Conservation (phyloP, 1,284 basidiomycete species). For the Kwoniella shivajii region DNA sequence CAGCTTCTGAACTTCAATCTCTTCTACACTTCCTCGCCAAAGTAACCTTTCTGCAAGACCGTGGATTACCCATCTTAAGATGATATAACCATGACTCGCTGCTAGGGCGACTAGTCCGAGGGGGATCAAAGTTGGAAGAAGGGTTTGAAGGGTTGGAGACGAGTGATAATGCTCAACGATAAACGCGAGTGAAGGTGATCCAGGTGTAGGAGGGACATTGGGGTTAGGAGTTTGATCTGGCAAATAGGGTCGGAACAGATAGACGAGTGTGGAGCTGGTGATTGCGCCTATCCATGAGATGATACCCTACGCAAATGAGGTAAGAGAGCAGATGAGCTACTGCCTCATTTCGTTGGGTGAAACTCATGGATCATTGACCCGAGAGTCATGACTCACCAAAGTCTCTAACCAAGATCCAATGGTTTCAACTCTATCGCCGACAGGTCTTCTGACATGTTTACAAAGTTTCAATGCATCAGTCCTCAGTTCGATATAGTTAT, state of each 20-base stretch:
- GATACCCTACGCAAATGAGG: conserved; percentile 59
- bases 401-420: conserved; percentile 94
- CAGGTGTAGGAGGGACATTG: conserved; percentile 30
- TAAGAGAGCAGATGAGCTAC: background rate
- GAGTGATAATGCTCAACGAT: conserved; percentile 39
- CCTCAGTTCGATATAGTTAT: conserved; percentile 89
- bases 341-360: conserved; percentile 11
- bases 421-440: conserved; percentile 81
- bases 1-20: conserved; percentile 42
- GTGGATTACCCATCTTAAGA: conserved; percentile 66
- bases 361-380: too few relatives aligned
- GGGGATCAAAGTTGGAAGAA: conserved; percentile 58
- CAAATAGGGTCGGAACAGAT: conserved; percentile 66
- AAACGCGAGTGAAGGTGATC: conserved; percentile 32
- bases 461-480: conserved; percentile 95
- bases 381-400: conserved; percentile 56
- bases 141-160: conserved; percentile 30
- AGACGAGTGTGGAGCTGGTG: conserved; percentile 81
- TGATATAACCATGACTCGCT: conserved; percentile 77
- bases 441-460: conserved; percentile 78
- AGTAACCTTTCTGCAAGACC: conserved; percentile 71
- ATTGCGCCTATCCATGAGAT: conserved; percentile 83
- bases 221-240: conserved; percentile 43
- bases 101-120: conserved; percentile 73
- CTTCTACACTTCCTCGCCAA: conserved; percentile 72